Evolutionary conservation across 2,329 filamentous ascomycete species (phyloP), one percentile per base, ranked within the genome.

Genomic region (Botrytis byssoidea): DNA sequence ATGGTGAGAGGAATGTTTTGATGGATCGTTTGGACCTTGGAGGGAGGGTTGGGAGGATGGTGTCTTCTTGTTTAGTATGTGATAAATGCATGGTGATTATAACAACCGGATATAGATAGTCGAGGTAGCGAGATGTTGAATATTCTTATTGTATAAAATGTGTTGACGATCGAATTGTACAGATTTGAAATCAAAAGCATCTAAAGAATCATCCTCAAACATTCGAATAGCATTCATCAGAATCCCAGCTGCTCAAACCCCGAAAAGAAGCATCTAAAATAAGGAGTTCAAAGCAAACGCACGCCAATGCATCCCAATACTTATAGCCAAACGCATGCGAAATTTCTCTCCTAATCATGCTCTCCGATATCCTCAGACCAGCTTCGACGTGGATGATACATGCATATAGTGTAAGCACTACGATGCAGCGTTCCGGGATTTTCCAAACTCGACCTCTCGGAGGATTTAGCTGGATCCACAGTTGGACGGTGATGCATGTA

Each of bases 341-440:
- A 35, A 37, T 12, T 40, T 9, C 29, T 29, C 25, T 44, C n/a
- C 51, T 29, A 32, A 32, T 57, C n/a, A 16, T n/a, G 14, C 51
- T 55, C 12, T 22, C 51, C 22, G 14, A 10, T 66, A 40, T 71
- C 60, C 60, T 55, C 44, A 65, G 25, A 18, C n/a, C 48, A 22
- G 32, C 4, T 66, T 46, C 46, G 48, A 42, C 64, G 64, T 66
- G 64, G 29, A 66, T 35, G 61, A 59, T 37, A 32, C 9, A 59
- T 72, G 61, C 70, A 66, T 71, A 40, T n/a, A 40, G 3, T 40
- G 61, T 72, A 25, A 59, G 70, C 61, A 59, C 70, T 72, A 67
- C 29, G 12, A 35, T 67, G n/a, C 46, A 44, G 48, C 46, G 14
- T 60, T 32, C 29, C 40, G 22, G 61, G 61, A 42, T 68, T 29